Evolutionary conservation across 192 early-diverging fungal genomes (phyloP), one percentile per base, ranked within the genome.

Genomic region (Borealophlyctis nickersoniae): DNA sequence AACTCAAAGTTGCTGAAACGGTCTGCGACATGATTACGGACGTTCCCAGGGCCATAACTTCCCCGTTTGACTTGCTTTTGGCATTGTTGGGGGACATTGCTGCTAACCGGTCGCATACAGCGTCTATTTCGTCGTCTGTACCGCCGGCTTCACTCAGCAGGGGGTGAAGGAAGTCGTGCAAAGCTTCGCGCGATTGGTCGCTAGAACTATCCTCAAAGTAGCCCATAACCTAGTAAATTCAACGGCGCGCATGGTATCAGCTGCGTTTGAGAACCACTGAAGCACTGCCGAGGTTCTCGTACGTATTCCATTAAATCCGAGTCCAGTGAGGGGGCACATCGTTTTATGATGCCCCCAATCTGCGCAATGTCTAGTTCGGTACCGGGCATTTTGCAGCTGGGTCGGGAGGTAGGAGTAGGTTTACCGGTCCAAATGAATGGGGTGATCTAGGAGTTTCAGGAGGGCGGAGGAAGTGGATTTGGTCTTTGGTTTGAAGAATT

Each of bases 11-110:
- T 73, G 54, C 77, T 60, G 69, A 70, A 48, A 83, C 81, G 72
- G 87, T 86, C 27, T 81, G 73, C 58, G 76, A 76, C 87, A 92
- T 93, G 23, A 83, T 81, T 14, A 91, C 78, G 48, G 84, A 75
- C 65, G 88, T 75, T 49, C 86, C 81, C 50, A 91, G 66, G 69
- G 86, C 75, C 56, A 80, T 59, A 52, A 89, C 66, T 45, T 45
- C 39, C 49, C 69, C 82, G 58, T 54, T 52, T 23, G 53, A 51
- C 26, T 31, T 19, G 36, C 64, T 11, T 81, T 74, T 73, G 54
- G 60, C 51, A 71, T 16, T 76, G 61, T 23, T 58, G 27, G 30
- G 66, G 56, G 31, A 89, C 52, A 89, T 67, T 33, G 74, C 71
- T n/a, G 87, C 78, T 24, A 95, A 77, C 50, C 80, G 66, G 23